These are phyloP conservation scores for Choiromyces venosus DNA, from an alignment of 495 filamentous ascomycete species.

Conservation along the genomic window DNA sequence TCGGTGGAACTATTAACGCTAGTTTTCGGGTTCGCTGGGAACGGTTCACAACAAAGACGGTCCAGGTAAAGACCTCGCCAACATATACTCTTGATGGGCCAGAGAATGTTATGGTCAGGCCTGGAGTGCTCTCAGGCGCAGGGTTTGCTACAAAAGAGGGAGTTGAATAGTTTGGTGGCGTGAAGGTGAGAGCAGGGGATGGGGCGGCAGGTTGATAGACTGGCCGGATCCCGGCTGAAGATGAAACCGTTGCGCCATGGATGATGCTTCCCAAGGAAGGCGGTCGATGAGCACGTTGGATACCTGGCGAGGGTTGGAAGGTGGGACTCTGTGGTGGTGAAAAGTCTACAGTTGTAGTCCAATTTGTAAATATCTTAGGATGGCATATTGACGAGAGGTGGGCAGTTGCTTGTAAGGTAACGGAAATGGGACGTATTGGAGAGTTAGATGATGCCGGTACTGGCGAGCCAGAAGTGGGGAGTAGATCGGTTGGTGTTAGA, in stretches of 20 bases:
- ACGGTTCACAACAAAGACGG: conserved; percentile 82
- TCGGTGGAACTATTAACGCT: conserved; percentile 70
- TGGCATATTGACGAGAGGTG: conserved; percentile 59
- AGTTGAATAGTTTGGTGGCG: conserved; percentile 49
- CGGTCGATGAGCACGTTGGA: conserved; percentile 62
- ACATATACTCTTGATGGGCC: conserved; percentile 51
- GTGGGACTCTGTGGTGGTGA: conserved; percentile 55
- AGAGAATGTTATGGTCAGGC: conserved; percentile 42
- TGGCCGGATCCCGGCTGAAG: conserved; percentile 44
- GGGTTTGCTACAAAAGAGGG: conserved; percentile 48
- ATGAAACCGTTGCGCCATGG: conserved; percentile 45
- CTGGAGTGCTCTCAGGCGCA: conserved; percentile 42
- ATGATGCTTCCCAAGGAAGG: conserved; percentile 51
- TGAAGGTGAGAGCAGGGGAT: conserved; percentile 53
- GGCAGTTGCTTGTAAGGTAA: conserved; percentile 62
- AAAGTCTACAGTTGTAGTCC: conserved; percentile 79
- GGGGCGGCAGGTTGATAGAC: conserved; percentile 44
- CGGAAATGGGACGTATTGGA: conserved; percentile 52
- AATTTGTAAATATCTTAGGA: conserved; percentile 71
- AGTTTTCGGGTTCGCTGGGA: conserved; percentile 61
- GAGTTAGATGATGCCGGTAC: conserved; percentile 46
- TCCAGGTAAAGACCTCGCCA: conserved; percentile 78
- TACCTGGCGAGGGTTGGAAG: conserved; percentile 53
- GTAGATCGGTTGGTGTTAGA: conserved; percentile 60
- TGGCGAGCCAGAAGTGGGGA: conserved; percentile 47